Evolutionary conservation across 805 yeast genomes (phyloP), one percentile per base, ranked within the genome.

Genomic region (Candida andamanensis): DNA sequence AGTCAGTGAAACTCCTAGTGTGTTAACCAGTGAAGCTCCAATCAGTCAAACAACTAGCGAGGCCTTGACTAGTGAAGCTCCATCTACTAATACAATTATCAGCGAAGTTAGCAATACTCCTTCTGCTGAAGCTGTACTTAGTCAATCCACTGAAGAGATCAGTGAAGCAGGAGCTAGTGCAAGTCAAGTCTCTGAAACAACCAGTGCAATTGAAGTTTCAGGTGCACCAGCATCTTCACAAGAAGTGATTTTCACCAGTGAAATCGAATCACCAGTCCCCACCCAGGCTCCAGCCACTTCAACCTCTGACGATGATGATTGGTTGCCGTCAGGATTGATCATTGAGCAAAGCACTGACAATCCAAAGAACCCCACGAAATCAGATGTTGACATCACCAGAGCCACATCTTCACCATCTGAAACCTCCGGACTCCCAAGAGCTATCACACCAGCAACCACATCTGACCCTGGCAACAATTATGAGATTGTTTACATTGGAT

Each of bases 401-500:
- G 47, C 51, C 17, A 39, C 46, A 38, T 34, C 59, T 7, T 49
- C 54, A 17, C 48, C 69, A 8, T 40, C 60, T 4, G 42, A 50
- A 18, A 49, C 54, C 10, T 46, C 80, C 12, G 72, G 76, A 20
- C 66, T 85, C 42, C 95, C 95, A 31, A 76, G 76, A 46, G 85
- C 83, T 7, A 84, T 87, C 47, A 74, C 86, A 0, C 94, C 95
- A n/a, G 61, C 60, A 2, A 58, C 63, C 6, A 69, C 77, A 9
- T 53, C 69, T 2, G 59, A 65, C 11, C 69, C 71, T 18, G 74
- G 73, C 35, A 40, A 38, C 15, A 49, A 62, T 40, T 73, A 74
- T 49, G 63, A 69, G 30, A 56, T 78, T 35, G 74, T 87, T 32
- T 78, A 82, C 29, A 62, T 87, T 50, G 95, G 95, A 4, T 90